Evolutionary conservation across 139 green algal genomes (phyloP), one percentile per base, ranked within the genome.

Genomic region (Tetraselmis chui): DNA sequence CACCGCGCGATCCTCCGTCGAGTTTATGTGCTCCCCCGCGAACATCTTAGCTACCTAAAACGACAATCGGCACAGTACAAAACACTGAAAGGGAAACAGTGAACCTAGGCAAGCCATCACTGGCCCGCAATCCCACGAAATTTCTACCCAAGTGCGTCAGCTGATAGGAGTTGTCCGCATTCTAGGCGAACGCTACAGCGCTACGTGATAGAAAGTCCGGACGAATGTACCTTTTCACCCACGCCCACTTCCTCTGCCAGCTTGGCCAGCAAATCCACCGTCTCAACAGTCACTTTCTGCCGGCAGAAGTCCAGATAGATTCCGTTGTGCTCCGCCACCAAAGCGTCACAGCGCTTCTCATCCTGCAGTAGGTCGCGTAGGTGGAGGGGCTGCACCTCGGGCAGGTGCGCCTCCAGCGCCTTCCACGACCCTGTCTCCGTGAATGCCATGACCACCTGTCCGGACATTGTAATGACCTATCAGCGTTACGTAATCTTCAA

Each of bases 1-100:
- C 86, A 99, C 97, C 11, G 97, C 92, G 0, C 97, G 86, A 84
- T 98, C 91, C 91, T 99, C 97, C 1, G 95, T 98, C 31, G 86
- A 87, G 91, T 98, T 99, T 87, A 99, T 96, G 87, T 95, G 92
- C 79, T 98, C 90, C 28, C 97, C 97, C 2, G 22, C 76, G 85
- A 98, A 99, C 97, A 99, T 99, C 18, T 18, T 67, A 18, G 45
- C 45, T 18, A 67, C 45, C 45, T 67, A 18, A 83, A 0, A 76
- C 1, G 26, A 59, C 0, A 28, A 32, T 18, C 22, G n/a, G n/a
- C n/a, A n/a, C n/a, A n/a, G n/a, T n/a, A n/a, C n/a, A n/a, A n/a
- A n/a, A n/a, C n/a, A n/a, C n/a, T n/a, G n/a, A n/a, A n/a, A n/a
- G n/a, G n/a, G n/a, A n/a, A n/a, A n/a, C n/a, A n/a, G n/a, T n/a